Conservation (phyloP, 345 rosid genomes). For the Lumnitzera racemosa region DNA sequence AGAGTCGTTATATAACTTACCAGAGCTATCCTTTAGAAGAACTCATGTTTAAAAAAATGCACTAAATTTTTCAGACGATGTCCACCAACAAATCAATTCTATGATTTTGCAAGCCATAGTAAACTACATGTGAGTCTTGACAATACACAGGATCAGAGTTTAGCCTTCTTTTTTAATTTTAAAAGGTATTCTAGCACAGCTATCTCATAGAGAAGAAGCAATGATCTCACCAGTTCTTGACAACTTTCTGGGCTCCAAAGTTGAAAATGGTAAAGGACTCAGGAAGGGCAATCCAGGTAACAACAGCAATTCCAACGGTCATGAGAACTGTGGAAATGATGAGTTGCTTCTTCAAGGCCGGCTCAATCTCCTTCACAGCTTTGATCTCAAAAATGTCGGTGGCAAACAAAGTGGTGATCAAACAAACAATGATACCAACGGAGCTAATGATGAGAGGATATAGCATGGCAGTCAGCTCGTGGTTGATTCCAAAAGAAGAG, state of each 20-base stretch:
- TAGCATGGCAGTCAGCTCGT: conserved; percentile 60
- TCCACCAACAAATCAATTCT: too few relatives aligned
- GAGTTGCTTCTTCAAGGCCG: conserved; percentile 62
- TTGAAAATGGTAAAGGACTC: conserved; percentile 66
- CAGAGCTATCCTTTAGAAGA: too few relatives aligned
- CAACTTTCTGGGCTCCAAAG: conserved; percentile 62
- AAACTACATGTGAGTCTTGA: too few relatives aligned
- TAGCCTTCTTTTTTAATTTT: too few relatives aligned
- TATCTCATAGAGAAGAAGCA: neutral
- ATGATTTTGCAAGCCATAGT: too few relatives aligned
- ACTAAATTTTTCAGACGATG: too few relatives aligned
- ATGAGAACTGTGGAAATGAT: conserved; percentile 61
- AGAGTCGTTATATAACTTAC: too few relatives aligned
- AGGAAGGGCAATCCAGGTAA: conserved; percentile 52
- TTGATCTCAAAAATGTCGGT: conserved; percentile 71
- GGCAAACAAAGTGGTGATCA: conserved; percentile 68
- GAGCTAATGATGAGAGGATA: conserved; percentile 72
- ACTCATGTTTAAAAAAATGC: too few relatives aligned
- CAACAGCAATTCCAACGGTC: conserved; percentile 58
- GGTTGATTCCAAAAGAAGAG: conserved; percentile 66
- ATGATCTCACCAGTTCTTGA: conserved; percentile 52
- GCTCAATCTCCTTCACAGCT: conserved; percentile 64
- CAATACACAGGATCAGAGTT: too few relatives aligned
- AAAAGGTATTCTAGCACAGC: neutral
- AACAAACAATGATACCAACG: conserved; percentile 58